Evolutionary conservation across 2,329 filamentous ascomycete genomes (phyloP), one percentile per base, ranked within the genome.

Genomic region (Pseudogymnoascus sp.): DNA sequence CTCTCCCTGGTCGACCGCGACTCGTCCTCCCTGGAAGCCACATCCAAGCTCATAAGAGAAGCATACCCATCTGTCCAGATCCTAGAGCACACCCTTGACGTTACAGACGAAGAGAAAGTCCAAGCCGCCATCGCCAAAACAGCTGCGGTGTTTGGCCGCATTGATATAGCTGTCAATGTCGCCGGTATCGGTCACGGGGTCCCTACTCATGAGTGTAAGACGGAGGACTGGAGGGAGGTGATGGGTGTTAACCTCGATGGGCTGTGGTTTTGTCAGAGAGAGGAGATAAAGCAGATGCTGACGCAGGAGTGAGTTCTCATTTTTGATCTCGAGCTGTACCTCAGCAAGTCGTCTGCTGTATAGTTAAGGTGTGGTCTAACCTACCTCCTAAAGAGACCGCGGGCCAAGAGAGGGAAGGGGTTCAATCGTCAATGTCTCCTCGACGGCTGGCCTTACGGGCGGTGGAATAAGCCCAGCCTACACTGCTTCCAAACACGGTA

Each of bases 81-180:
- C 6, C 68, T 78, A 30, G 61, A 69, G 2, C 69, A 81, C 2
- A 65, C 74, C 33, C 67, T 81, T 18, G 77, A 85, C 66, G 79
- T 84, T 4, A 71, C 74, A 12, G 70, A 77, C 37, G 72, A 76
- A 54, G 67, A 64, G 1, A 73, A 76, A 16, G 75, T 84, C 6
- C 73, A 77, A n/a, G 64, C 71, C 3, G 76, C 74, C 18, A 69
- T 85, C 6, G 70, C 71, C 1, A 67, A 74, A 54, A 74, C 74
- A 0, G 76, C 76, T 1, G 67, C 71, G 12, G 68, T 72, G 57
- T 84, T 84, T 67, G 80, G 80, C 7, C 73, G 81, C 2, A 72
- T 85, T 41, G 82, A 85, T 65, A 74, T 82, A 36, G 81, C 79
- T 0, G 74, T 84, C 58, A 84, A 85, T 66, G 79, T 81, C 41